Evolutionary conservation across 169 alveolate species (phyloP).

Genomic region (Cryptosporidium ryanae): DNA sequence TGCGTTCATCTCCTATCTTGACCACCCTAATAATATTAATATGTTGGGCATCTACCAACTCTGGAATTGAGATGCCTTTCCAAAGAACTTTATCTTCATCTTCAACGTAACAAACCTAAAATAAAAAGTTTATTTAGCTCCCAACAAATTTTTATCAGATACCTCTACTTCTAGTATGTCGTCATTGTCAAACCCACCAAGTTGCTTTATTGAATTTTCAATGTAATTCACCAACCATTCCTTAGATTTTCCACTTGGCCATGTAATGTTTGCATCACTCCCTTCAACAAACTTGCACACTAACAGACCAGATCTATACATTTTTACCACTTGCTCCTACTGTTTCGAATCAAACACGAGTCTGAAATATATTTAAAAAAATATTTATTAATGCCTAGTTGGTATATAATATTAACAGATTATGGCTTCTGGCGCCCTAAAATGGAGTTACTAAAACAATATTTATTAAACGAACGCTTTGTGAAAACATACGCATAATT

Average conservation of each 20-base stretch:
- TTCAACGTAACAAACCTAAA: constrained; percentile 36
- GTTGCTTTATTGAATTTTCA: constrained; percentile 12
- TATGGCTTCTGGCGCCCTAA: no score
- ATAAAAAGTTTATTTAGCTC: no score
- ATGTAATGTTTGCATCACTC: constrained; percentile 32
- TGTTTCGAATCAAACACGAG: neutral
- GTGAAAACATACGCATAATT: no score
- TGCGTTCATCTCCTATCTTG: constrained; percentile 15
- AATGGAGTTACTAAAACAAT: no score
- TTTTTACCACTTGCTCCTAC: neutral
- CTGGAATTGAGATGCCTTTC: constrained; percentile 16
- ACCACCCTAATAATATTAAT: constrained; percentile 25
- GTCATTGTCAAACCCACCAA: neutral
- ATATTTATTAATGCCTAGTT: no score
- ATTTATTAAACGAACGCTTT: no score
- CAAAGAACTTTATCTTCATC: constrained; percentile 17
- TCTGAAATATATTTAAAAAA: no score
- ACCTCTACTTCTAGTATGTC: constrained; percentile 47
- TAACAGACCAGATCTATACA: constrained; percentile 28
- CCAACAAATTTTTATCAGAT: neutral
- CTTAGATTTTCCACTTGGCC: constrained; percentile 36
- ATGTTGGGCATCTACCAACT: constrained; percentile 2
- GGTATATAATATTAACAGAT: no score
- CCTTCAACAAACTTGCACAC: constrained; percentile 33
- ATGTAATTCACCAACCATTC: neutral